Evolutionary conservation across 768 basidiomycete genomes (phyloP).

Genomic region (Leccinum rimulosum): DNA sequence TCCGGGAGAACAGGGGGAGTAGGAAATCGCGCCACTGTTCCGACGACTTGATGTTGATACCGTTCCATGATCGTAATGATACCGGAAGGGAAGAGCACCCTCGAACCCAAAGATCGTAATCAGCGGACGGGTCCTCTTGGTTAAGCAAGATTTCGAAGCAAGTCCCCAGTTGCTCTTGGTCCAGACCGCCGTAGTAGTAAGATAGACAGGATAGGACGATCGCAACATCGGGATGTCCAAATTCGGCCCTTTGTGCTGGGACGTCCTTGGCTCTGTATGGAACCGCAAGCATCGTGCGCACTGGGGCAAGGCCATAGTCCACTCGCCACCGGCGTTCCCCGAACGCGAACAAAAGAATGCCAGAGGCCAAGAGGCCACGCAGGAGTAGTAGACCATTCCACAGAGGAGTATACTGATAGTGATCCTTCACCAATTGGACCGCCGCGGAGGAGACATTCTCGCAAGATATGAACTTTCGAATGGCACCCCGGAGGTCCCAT

Average conservation of each 20-base stretch:
- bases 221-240: constrained; percentile 37
- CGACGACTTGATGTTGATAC: constrained; percentile 31
- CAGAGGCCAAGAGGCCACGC: constrained; percentile 35
- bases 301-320: constrained; percentile 35
- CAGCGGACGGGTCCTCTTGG: constrained; percentile 31
- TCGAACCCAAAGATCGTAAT: constrained; percentile 34
- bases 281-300: constrained; percentile 36
- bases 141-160: constrained; percentile 30
- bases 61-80: constrained; percentile 9
- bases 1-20: constrained; percentile 29
- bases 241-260: constrained; percentile 37
- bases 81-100: constrained; percentile 19
- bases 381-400: constrained; percentile 31
- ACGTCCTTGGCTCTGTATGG: constrained; percentile 40
- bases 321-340: constrained; percentile 39
- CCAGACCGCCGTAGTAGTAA: constrained; percentile 38
- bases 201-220: constrained; percentile 36
- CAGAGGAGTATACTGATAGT: not conserved
- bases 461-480: constrained; percentile 25
- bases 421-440: constrained; percentile 8
- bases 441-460: not conserved
- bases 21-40: constrained; percentile 24
- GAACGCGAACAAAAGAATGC: constrained; percentile 31
- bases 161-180: constrained; percentile 24
- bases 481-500: not conserved